Evolutionary conservation across 2,329 filamentous ascomycete genomes (phyloP).

Genomic region (Fusarium buxicola): DNA sequence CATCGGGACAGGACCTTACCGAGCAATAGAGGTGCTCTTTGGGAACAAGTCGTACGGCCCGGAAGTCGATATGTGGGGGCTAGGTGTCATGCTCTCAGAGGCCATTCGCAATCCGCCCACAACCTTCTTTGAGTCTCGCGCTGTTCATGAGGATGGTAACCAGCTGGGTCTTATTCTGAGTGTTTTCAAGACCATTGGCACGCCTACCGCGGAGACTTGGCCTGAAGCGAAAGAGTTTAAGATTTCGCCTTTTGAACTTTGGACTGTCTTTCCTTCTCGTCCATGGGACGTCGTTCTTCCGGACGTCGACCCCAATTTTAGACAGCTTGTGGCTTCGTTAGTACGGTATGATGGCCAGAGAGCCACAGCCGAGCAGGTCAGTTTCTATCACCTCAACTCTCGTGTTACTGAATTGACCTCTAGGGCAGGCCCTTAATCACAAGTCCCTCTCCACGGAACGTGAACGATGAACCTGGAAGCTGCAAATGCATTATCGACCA

Average conservation of each 20-base stretch:
- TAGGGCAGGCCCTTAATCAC: slow-evolving; percentile 41
- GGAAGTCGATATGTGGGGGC: slow-evolving; percentile 88
- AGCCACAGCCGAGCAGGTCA: slow-evolving; percentile 68
- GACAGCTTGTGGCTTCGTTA: slow-evolving; percentile 74
- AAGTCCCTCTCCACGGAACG: slow-evolving; percentile 13
- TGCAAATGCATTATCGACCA: not conserved
- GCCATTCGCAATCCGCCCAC: slow-evolving; percentile 64
- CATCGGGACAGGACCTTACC: slow-evolving; percentile 91
- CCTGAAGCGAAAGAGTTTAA: slow-evolving; percentile 77
- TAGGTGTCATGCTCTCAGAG: slow-evolving; percentile 87
- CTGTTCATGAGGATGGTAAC: slow-evolving; percentile 81
- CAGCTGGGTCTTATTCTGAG: slow-evolving; percentile 91
- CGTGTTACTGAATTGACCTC: slow-evolving; percentile 5
- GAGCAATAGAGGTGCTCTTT: slow-evolving; percentile 90
- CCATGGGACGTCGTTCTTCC: slow-evolving; percentile 78
- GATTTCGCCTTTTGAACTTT: slow-evolving; percentile 90
- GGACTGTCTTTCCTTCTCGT: slow-evolving; percentile 76
- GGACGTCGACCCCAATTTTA: slow-evolving; percentile 66
- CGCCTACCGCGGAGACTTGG: slow-evolving; percentile 83
- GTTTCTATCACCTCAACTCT: not conserved
- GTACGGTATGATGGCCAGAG: slow-evolving; percentile 80
- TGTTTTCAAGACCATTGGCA: slow-evolving; percentile 92
- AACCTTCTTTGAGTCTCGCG: slow-evolving; percentile 85
- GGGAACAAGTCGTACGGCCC: slow-evolving; percentile 79
- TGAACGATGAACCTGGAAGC: not conserved